These are phyloP conservation scores for Rhodotorula mucilaginosa DNA, from an alignment of 1,284 basidiomycete species.

Conservation along the genomic window DNA sequence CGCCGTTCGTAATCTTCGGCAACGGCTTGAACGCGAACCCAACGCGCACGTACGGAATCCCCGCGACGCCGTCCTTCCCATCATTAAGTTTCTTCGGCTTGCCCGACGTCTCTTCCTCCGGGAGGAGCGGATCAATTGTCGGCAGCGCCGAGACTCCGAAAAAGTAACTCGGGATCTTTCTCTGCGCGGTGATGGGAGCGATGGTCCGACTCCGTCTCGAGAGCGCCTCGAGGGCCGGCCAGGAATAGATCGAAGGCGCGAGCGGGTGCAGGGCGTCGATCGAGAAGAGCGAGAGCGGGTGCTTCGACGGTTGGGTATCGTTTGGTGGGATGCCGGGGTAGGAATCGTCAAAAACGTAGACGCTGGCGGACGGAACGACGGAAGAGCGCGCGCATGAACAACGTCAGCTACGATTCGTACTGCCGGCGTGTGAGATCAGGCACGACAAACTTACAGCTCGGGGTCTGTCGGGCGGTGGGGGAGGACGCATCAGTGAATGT, in stretches of 20 bases:
- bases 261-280: neutral
- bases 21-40: constrained; percentile 11
- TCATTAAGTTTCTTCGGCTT: neutral
- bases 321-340: constrained; percentile 4
- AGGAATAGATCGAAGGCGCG: neutral
- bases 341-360: constrained; percentile 24
- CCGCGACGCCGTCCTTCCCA: constrained; percentile 2
- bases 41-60: constrained; percentile 8
- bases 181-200: neutral
- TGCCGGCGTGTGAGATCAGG: too few relatives aligned
- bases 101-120: neutral
- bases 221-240: neutral
- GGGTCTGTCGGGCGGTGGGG: neutral
- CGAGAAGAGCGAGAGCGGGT: constrained; percentile 13
- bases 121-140: too few relatives aligned
- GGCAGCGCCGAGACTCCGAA: constrained; percentile 9
- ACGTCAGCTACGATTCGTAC: too few relatives aligned
- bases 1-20: neutral
- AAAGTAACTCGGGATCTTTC: constrained; percentile 1
- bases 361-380: neutral
- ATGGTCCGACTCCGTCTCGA: neutral
- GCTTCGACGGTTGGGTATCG: neutral
- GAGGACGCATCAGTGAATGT: too few relatives aligned
- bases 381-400: neutral
- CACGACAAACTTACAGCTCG: neutral